phyloP scores from a whole-genome alignment of 495 filamentous ascomycete species.

The Aspergillus heteromorphus region DNA sequence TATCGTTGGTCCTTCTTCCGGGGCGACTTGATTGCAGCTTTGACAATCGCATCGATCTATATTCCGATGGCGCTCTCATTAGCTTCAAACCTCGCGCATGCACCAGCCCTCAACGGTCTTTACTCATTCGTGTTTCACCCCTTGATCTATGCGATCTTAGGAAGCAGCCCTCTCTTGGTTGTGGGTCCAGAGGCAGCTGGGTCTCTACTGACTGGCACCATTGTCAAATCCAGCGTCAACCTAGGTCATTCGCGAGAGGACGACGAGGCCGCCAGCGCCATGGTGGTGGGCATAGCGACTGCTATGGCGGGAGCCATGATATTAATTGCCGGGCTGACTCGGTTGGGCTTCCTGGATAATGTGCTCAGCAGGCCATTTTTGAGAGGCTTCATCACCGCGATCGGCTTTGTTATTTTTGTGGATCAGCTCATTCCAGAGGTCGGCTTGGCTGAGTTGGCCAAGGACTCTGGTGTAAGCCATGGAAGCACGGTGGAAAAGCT shows the following conservation, averaged over 20 bases:
- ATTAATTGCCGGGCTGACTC: conserved; percentile 70
- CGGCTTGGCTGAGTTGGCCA: conserved; percentile 63
- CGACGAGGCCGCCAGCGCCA: conserved; percentile 63
- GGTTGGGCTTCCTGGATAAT: conserved; percentile 92
- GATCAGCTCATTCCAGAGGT: conserved; percentile 91
- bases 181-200: conserved; percentile 94
- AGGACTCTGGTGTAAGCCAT: conserved; percentile 58
- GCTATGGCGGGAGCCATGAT: conserved; percentile 84
- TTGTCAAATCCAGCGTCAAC: conserved; percentile 72
- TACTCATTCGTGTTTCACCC: conserved; percentile 94
- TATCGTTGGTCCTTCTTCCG: conserved; percentile 76
- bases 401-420: conserved; percentile 91
- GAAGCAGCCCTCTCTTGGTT: conserved; percentile 88
- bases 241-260: conserved; percentile 62
- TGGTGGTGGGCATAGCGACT: conserved; percentile 84
- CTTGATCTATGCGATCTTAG: conserved; percentile 81
- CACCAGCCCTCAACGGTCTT: conserved; percentile 91
- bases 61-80: conserved; percentile 94
- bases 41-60: conserved; percentile 95
- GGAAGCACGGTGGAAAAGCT: conserved; percentile 83
- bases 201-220: conserved; percentile 80
- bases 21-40: conserved; percentile 78
- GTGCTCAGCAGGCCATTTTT: conserved; percentile 90
- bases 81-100: conserved; percentile 88
- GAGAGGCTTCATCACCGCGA: conserved; percentile 91